Base-by-base conservation (phyloP, 306 rosid genomes). In the Astragalus glycyphyllos region DNA sequence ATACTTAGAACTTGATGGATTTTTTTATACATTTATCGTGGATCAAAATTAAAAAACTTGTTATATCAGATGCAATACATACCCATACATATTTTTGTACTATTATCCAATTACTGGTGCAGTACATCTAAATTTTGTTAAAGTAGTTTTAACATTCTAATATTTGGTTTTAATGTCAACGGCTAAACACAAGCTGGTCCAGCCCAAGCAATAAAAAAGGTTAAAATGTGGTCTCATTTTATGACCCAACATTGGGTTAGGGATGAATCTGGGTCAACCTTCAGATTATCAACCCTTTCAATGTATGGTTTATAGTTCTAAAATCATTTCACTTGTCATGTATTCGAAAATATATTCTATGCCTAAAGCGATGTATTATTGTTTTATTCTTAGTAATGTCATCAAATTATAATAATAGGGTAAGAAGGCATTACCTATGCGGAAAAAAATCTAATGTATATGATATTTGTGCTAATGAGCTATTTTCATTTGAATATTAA, bases 1-100 rank as follows among this genome's bases (percentile, higher is more conserved):
- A 64, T 62, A 62, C 41, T 67, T 49, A 13, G 46, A 67, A 47
- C 29, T 14, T 14, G n/a, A 14, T 58, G 41, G 23, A 15, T 14
- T 12, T 12, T 13, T 13, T 46, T 65, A 44, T 9, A 20, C 50
- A 62, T 9, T 20, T 4, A 23, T 11, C 4, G 13, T 17, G 48
- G 46, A 17, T 51, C 8, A 68, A 46, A 47, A 48, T 47, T 32
- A 48, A 32, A 32, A 29, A 14, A 31, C 9, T 17, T 17, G 11
- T 48, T 20, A 14, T 32, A 15, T 23, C 40, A 8, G 59, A 13
- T 14, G 46, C 2, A 20, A 34, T 29, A n/a, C 70, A 46, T 26
- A 38, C 10, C 9, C 26, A 38, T 37, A 42, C 17, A 11, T 10
- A 1, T 62, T 42, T 20, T 34, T 13, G 5, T 58, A 58, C 44